These are phyloP conservation scores for Saccharomyces hybrid DNA, from an alignment of 1,139 yeast genomes.

Conservation along the genomic window DNA sequence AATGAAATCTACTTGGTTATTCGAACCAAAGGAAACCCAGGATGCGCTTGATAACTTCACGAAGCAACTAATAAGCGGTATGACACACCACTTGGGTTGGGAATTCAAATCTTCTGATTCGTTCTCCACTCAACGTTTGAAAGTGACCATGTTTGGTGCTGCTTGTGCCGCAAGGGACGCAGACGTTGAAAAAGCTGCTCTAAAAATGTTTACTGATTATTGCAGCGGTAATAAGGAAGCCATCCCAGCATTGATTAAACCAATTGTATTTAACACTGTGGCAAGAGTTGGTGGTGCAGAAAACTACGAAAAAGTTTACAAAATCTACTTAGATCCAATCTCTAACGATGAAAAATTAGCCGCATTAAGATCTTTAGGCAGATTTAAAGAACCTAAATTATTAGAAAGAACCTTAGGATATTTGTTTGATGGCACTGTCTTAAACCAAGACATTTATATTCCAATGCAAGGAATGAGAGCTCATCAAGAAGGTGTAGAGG, in stretches of 20 bases:
- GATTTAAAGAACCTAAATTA: slow-evolving; percentile 51
- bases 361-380: slow-evolving; percentile 71
- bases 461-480: slow-evolving; percentile 68
- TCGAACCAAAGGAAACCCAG: slow-evolving; percentile 51
- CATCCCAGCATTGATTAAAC: slow-evolving; percentile 75
- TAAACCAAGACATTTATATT: slow-evolving; percentile 78
- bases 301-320: slow-evolving; percentile 56
- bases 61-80: slow-evolving; percentile 52
- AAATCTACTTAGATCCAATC: slow-evolving; percentile 58
- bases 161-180: slow-evolving; percentile 59
- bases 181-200: slow-evolving; percentile 46
- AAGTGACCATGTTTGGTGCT: slow-evolving; percentile 60
- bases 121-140: slow-evolving; percentile 68
- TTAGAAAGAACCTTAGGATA: slow-evolving; percentile 55
- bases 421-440: slow-evolving; percentile 58
- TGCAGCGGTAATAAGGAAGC: slow-evolving; percentile 57
- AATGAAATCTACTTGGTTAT: slow-evolving; percentile 60
- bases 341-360: slow-evolving; percentile 68
- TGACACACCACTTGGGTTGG: slow-evolving; percentile 63
- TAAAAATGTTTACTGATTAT: slow-evolving; percentile 51
- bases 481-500: slow-evolving; percentile 52
- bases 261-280: slow-evolving; percentile 57
- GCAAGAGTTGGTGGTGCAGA: slow-evolving; percentile 60
- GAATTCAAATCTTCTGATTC: slow-evolving; percentile 53
- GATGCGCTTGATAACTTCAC: slow-evolving; percentile 55